Conservation (phyloP, 2,329 filamentous ascomycete species). For the Lachnellula occidentalis region DNA sequence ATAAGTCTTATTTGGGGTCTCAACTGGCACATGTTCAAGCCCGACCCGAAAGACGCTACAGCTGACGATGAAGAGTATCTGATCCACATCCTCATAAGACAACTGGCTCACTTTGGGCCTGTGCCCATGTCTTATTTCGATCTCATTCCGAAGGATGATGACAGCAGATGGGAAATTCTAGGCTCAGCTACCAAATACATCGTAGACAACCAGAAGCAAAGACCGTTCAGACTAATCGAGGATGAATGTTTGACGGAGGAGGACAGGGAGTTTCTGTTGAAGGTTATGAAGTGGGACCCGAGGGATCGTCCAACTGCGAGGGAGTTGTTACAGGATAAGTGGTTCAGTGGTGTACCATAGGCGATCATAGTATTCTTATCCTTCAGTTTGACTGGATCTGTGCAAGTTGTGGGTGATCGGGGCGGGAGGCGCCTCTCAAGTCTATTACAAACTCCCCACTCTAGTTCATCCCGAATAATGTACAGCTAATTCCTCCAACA, state of each 20-base stretch:
- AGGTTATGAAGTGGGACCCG: slow-evolving; percentile 25
- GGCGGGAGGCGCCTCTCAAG: too few species aligned
- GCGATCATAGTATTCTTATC: slow-evolving; percentile 4
- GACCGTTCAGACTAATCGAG: slow-evolving; percentile 20
- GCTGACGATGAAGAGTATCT: slow-evolving; percentile 22
- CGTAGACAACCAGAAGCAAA: slow-evolving; percentile 22
- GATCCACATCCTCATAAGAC: slow-evolving; percentile 21
- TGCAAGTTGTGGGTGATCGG: too few species aligned
- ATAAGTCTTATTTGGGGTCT: slow-evolving; percentile 26
- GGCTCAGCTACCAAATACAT: slow-evolving; percentile 17
- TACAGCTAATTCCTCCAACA: too few species aligned
- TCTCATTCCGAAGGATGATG: slow-evolving; percentile 21
- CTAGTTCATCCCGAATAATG: too few species aligned
- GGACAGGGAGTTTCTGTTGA: slow-evolving; percentile 20
- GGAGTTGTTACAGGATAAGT: slow-evolving; percentile 24
- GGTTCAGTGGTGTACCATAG: slow-evolving; percentile 23
- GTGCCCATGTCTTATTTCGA: slow-evolving; percentile 21
- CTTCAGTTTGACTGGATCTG: too few species aligned
- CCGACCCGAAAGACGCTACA: slow-evolving; percentile 22
- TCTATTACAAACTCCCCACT: too few species aligned
- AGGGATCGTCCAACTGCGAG: slow-evolving; percentile 24
- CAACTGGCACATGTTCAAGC: slow-evolving; percentile 25
- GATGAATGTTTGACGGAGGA: slow-evolving; percentile 22
- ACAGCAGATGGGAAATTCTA: slow-evolving; percentile 18
- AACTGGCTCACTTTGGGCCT: slow-evolving; percentile 22